These are phyloP conservation scores for Neonectria sp. DNA, from an alignment of 2,329 filamentous ascomycete species.

Conservation along the genomic window DNA sequence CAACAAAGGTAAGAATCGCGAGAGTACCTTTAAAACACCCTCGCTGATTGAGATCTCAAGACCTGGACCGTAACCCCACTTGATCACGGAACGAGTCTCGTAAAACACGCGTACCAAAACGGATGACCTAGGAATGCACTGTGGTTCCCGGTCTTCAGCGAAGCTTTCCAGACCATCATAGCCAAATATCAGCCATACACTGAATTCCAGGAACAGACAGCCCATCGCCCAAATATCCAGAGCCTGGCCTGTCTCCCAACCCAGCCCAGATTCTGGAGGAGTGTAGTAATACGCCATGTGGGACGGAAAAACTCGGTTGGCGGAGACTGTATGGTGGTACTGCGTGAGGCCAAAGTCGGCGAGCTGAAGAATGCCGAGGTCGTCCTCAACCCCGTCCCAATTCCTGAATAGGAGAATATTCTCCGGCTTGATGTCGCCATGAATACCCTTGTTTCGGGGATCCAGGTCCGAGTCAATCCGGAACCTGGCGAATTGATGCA, in stretches of 20 bases:
- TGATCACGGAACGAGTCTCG: neutral
- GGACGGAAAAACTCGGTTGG: slow-evolving; percentile 14
- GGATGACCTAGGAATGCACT: neutral
- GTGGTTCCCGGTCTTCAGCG: neutral
- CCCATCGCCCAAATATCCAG: slow-evolving; percentile 25
- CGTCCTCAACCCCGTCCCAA: slow-evolving; percentile 5
- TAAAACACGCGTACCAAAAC: neutral
- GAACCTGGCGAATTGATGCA: neutral
- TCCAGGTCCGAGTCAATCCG: slow-evolving; percentile 3
- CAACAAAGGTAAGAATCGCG: no score
- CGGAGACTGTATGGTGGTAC: slow-evolving; percentile 19
- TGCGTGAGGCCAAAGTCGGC: slow-evolving; percentile 24
- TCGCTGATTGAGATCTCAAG: neutral
- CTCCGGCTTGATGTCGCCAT: slow-evolving; percentile 28
- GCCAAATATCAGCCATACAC: slow-evolving; percentile 22
- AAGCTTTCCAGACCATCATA: neutral
- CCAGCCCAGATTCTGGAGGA: neutral
- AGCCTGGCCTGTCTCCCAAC: slow-evolving; percentile 1
- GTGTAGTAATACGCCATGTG: neutral
- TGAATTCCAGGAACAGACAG: slow-evolving; percentile 26
- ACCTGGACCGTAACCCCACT: neutral
- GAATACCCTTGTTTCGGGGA: slow-evolving; percentile 15
- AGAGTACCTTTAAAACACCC: neutral
- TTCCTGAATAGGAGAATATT: slow-evolving; percentile 25
- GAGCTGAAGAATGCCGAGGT: slow-evolving; percentile 21